These are phyloP conservation scores for Butyriboletus appendiculatus DNA, from an alignment of 1,284 basidiomycete genomes.

Conservation along the genomic window DNA sequence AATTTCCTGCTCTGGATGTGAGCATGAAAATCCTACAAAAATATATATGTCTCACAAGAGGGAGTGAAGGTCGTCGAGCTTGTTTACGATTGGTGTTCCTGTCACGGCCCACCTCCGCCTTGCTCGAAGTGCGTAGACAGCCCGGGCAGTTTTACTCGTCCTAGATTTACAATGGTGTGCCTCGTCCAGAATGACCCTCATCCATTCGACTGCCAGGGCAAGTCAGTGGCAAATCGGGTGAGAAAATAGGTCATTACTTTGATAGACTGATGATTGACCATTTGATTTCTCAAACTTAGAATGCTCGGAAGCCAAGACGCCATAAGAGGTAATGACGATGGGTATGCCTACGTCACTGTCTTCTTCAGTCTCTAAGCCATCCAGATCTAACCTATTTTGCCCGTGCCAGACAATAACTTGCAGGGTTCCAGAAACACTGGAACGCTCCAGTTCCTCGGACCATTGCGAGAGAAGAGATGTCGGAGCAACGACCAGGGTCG, in stretches of 20 bases:
- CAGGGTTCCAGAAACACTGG: slow-evolving; percentile 69
- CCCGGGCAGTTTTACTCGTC: slow-evolving; percentile 87
- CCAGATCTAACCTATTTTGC: slow-evolving; percentile 75
- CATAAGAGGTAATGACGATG: slow-evolving; percentile 91
- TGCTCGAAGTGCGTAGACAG: slow-evolving; percentile 83
- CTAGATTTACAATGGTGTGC: slow-evolving; percentile 96
- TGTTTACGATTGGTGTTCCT: slow-evolving; percentile 96
- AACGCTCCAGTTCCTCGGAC: slow-evolving; percentile 82
- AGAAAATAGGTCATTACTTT: slow-evolving; percentile 50
- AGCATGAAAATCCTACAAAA: slow-evolving; percentile 1
- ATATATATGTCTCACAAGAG: slow-evolving; percentile 58
- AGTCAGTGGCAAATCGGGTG: neutral
- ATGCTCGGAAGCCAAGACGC: slow-evolving; percentile 84
- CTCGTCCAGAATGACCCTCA: slow-evolving; percentile 83
- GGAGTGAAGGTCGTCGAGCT: slow-evolving; percentile 90
- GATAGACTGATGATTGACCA: slow-evolving; percentile 64
- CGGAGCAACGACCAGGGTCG: slow-evolving; percentile 92
- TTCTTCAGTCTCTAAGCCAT: slow-evolving; percentile 53
- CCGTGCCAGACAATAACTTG: slow-evolving; percentile 85
- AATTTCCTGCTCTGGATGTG: slow-evolving; percentile 63
- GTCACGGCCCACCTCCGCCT: slow-evolving; percentile 91
- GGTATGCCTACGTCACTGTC: slow-evolving; percentile 57
- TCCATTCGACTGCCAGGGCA: slow-evolving; percentile 64
- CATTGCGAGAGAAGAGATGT: slow-evolving; percentile 92
- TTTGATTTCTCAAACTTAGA: slow-evolving; percentile 58